Percentiles rank a stretch among this genome's conserved stretches.
phyloP scores from a whole-genome alignment of 352 stramenopile species.

The Blastocystis sp. region DNA sequence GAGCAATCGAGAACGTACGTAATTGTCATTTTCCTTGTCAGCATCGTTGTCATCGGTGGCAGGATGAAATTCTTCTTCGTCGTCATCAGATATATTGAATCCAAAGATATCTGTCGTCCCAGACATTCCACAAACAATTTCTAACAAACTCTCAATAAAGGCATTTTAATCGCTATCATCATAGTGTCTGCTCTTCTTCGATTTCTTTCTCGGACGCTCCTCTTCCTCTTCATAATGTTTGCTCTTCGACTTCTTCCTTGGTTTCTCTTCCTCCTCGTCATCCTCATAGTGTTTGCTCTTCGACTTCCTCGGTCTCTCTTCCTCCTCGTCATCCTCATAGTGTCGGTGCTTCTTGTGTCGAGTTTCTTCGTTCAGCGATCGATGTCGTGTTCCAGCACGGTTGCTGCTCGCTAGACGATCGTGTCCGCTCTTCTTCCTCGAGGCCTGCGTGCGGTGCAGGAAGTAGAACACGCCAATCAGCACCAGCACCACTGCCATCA shows the following conservation, averaged over 20 bases:
- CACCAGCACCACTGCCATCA: not conserved
- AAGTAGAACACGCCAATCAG: slow-evolving; percentile 29
- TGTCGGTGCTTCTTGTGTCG: not conserved
- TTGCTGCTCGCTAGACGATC: not conserved
- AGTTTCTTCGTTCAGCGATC: not conserved
- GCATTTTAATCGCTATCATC: slow-evolving; percentile 53
- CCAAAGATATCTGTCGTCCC: not conserved
- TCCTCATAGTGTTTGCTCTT: not conserved
- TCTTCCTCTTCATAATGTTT: slow-evolving; percentile 14
- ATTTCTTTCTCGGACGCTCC: not conserved
- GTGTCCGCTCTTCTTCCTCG: slow-evolving; percentile 12
- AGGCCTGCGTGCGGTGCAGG: not conserved
- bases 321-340: slow-evolving; percentile 6
- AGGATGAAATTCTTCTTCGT: not conserved
- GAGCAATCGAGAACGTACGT: not conserved
- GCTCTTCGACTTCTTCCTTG: slow-evolving; percentile 13
- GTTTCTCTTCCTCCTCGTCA: slow-evolving; percentile 33
- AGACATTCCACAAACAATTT: not conserved
- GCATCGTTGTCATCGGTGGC: not conserved
- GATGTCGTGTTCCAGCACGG: not conserved
- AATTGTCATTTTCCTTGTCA: slow-evolving; percentile 26
- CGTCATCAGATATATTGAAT: not conserved
- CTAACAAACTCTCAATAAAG: not conserved
- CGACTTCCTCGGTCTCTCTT: not conserved
- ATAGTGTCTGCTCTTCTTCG: slow-evolving; percentile 15